Base-by-base conservation (phyloP, 345 rosid genomes). In the Eucalyptus caleyi region DNA sequence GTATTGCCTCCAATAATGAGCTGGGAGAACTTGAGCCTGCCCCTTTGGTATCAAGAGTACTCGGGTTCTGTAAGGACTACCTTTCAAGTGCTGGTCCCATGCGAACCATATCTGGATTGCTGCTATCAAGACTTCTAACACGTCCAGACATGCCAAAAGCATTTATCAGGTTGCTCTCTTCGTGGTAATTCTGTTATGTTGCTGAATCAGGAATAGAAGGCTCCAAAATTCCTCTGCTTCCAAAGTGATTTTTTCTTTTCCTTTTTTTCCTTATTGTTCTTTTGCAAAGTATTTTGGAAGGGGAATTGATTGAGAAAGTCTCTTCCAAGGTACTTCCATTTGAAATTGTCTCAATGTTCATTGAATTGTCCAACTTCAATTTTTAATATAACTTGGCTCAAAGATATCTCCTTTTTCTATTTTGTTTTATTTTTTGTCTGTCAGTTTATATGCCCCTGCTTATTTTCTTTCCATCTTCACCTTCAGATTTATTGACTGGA, bases 61-160 rank as follows among this genome's bases (percentile, higher is more conserved):
- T 97, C 69, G 93, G 94, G 88, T 95, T 96, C 88, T 98, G 95
- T 88, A 97, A 95, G 95, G 98, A 97, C 90, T 97, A 97, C 91
- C 98, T 98, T 69, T 94, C 98, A 6, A 95, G 65, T 93, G 95
- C 99, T 9, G 99, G 99, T 69, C 98, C 99, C 7, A 98, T 98
- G 99, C 96, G 99, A 18, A 94, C 94, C 85, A 97, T 98, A 72
- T 94, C 99, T 6, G 99, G 97, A 87, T 93, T 98, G 91, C 93
- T 98, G 40, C 96, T 98, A 56, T 95, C 98, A 5, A 96, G 90
- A 96, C 99, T 98, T 90, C 93, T 98, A 50, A 94, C 99, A 6
- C 97, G 98, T 83, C 99, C 98, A 6, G 99, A 98, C 94, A 98
- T 98, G 99, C 95, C 96, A 59, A 91, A 94, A 89, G 97, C 97